These are phyloP conservation scores for Populus simonii DNA, from an alignment of 345 rosid genomes.

Conservation along the genomic window DNA sequence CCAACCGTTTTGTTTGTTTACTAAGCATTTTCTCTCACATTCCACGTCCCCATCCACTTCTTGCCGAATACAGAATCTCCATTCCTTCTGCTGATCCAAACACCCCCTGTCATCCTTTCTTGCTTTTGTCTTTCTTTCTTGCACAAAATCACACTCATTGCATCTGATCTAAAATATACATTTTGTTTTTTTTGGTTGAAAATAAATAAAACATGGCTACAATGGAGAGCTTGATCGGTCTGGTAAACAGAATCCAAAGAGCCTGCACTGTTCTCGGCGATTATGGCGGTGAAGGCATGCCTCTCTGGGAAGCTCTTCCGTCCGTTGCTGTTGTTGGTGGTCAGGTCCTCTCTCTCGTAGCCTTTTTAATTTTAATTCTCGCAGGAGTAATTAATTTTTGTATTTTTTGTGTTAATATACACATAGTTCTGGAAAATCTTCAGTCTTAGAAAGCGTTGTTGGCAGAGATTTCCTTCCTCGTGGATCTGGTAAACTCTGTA, in stretches of 20 bases:
- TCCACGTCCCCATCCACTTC: constrained; percentile 5
- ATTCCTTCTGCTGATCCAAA: neutral
- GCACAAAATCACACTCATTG: neutral
- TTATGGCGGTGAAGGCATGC: constrained; percentile 98
- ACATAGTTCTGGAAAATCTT: constrained; percentile 98
- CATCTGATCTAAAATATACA: neutral
- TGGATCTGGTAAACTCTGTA: constrained; percentile 75
- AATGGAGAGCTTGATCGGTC: constrained; percentile 91
- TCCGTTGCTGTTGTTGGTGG: constrained; percentile 98
- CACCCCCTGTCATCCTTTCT: neutral
- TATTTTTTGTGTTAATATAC: neutral
- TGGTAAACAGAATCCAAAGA: constrained; percentile 91
- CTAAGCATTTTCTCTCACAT: neutral
- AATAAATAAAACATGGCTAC: constrained; percentile 67
- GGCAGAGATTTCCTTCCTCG: constrained; percentile 98
- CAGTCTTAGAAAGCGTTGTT: constrained; percentile 93
- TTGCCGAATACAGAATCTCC: neutral
- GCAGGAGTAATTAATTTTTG: neutral
- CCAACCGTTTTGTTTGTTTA: neutral
- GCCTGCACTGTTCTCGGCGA: constrained; percentile 97
- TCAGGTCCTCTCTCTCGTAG: constrained; percentile 50
- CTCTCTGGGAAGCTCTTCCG: constrained; percentile 99
- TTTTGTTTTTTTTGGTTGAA: neutral
- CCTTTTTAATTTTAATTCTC: neutral
- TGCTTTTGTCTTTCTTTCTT: neutral